These are phyloP conservation scores for Leccinellum luteum DNA, from an alignment of 768 basidiomycete genomes.

Conservation along the genomic window DNA sequence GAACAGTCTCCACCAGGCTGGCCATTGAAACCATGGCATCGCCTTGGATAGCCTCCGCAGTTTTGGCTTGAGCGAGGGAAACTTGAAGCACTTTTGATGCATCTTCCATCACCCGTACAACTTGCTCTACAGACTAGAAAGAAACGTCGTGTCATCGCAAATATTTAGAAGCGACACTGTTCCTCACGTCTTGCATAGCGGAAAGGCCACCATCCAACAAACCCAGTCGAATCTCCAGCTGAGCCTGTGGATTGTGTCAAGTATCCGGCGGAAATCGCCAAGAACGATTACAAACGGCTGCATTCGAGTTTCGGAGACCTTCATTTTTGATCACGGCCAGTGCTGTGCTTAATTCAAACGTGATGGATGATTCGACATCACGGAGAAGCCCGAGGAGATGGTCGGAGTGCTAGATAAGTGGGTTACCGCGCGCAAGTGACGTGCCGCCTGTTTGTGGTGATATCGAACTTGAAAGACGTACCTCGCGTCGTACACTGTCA, in stretches of 20 bases:
- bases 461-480: constrained; percentile 11
- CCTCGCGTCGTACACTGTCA: constrained; percentile 22
- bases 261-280: background rate
- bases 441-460: background rate
- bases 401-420: constrained; percentile 24
- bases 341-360: constrained; percentile 22
- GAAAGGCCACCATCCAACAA: constrained; percentile 23
- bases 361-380: constrained; percentile 23
- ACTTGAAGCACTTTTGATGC: constrained; percentile 32
- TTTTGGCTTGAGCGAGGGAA: constrained; percentile 31
- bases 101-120: constrained; percentile 14
- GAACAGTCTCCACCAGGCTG: constrained; percentile 36
- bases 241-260: constrained; percentile 24
- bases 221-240: constrained; percentile 29
- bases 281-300: constrained; percentile 18
- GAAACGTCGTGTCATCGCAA: constrained; percentile 16
- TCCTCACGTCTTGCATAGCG: constrained; percentile 32
- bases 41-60: constrained; percentile 35
- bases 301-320: constrained; percentile 26
- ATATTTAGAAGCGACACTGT: constrained; percentile 5
- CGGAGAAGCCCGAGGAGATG: constrained; percentile 26
- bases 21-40: constrained; percentile 36
- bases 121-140: constrained; percentile 19
- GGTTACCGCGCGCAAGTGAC: background rate
- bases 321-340: constrained; percentile 29